Conservation (phyloP, 805 yeast species). For the Millerago galiae region DNA sequence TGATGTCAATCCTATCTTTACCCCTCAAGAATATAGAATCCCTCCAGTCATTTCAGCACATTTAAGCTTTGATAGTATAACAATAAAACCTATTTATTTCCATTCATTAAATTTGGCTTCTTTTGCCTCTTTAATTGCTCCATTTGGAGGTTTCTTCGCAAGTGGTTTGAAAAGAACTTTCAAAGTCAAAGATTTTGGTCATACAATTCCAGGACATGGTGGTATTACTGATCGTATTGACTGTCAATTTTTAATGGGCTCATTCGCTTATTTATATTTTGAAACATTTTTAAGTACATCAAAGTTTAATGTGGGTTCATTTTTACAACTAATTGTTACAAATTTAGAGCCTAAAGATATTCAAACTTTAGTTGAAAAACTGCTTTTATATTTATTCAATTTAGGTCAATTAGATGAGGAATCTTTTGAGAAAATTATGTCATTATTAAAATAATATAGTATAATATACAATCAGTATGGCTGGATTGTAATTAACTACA, state of each 20-base stretch:
- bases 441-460: conserved; percentile 1
- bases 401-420: conserved; percentile 34
- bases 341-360: conserved; percentile 65
- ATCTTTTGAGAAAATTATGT: conserved; percentile 25
- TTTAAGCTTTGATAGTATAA: conserved; percentile 41
- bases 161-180: conserved; percentile 96
- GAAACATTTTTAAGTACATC: conserved; percentile 82
- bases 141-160: conserved; percentile 98
- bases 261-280: conserved; percentile 84
- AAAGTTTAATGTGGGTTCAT: conserved; percentile 63
- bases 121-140: conserved; percentile 95
- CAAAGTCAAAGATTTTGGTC: conserved; percentile 95
- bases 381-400: conserved; percentile 33
- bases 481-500: too few relatives aligned
- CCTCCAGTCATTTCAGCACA: conserved; percentile 60
- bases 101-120: conserved; percentile 84
- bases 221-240: conserved; percentile 97
- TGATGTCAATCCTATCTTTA: conserved; percentile 83
- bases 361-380: conserved; percentile 49
- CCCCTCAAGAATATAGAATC: conserved; percentile 69
- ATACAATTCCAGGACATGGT: conserved; percentile 98
- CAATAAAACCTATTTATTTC: conserved; percentile 81
- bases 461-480: background rate
- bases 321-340: conserved; percentile 70
- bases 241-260: conserved; percentile 97